Base-by-base conservation (phyloP, 768 basidiomycete species). In the Lactifluus volemus region DNA sequence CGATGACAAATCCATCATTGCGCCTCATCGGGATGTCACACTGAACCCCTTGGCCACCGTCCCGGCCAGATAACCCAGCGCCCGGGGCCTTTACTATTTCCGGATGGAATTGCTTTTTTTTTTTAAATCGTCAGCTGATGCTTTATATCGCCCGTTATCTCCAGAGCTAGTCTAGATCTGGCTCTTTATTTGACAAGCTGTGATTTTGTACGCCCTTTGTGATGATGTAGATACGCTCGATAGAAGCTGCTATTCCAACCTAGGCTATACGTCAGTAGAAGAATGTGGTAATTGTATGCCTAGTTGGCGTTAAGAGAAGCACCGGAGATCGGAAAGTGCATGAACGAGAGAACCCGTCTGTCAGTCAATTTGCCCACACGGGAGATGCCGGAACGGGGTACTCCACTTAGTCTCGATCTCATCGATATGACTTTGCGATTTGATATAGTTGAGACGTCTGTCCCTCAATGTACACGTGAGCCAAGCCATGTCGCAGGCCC, bases 1-100 rank as follows among this genome's bases (percentile, higher is more conserved):
- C 1, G 55, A 57, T 48, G 61, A 62, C 36, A 61, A 61, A 58
- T 29, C 15, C 12, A 21, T 55, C 49, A 11, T 17, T 11, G 6
- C 42, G 12, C 36, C 15, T 48, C 54, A 51, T 41, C 15, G 6
- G 15, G n/a, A 44, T 44, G 42, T 58, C 39, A 25, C 30, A 5
- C 10, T 38, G 30, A 19, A 36, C 34, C 39, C 32, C 17, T 42
- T 38, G 15, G 30, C 21, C 15, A n/a, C 42, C 36, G 34, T n/a
- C 12, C 19, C 42, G 12, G 45, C 54, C 2, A 10, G 47, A 11
- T 60, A 54, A 17, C 4, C 32, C 25, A 9, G 32, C 25, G 25
- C 42, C 15, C 6, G 30, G 32, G 10, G 29, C 25, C 47, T 29
- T 15, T 50, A 6, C 32, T 34, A 34, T 34, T 3, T 25, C 4